Percentiles rank a stretch among this genome's conserved stretches.
Evolutionary conservation across 1,139 yeast genomes (phyloP).

Genomic region (Sugiyamaella castrensis): DNA sequence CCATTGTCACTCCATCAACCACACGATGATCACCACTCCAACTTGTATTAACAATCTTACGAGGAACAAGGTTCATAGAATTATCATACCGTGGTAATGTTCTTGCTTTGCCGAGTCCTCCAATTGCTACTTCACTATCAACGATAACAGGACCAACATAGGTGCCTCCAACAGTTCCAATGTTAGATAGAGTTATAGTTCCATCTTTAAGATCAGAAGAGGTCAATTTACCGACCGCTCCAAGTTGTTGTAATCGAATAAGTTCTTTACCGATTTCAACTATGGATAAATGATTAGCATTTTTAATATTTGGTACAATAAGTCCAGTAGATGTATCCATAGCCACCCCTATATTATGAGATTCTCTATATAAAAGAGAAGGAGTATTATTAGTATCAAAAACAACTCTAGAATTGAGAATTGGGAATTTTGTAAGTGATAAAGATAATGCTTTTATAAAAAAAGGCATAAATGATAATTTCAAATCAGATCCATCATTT

Average conservation of each 20-base stretch:
- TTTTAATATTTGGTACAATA: slow-evolving; percentile 70
- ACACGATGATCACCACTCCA: slow-evolving; percentile 41
- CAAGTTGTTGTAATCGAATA: slow-evolving; percentile 52
- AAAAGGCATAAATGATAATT: slow-evolving; percentile 39
- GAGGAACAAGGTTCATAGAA: slow-evolving; percentile 30
- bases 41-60: slow-evolving; percentile 33
- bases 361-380: slow-evolving; percentile 27
- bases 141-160: slow-evolving; percentile 70
- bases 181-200: slow-evolving; percentile 71
- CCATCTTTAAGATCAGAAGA: slow-evolving; percentile 73
- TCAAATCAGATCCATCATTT: slow-evolving; percentile 18
- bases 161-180: slow-evolving; percentile 76
- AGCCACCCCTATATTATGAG: slow-evolving; percentile 55
- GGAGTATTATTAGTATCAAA: slow-evolving; percentile 27
- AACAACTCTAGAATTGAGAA: slow-evolving; percentile 32
- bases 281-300: slow-evolving; percentile 60
- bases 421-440: slow-evolving; percentile 32
- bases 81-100: slow-evolving; percentile 33
- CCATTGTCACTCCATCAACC: slow-evolving; percentile 39
- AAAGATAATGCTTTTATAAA: slow-evolving; percentile 39
- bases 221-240: slow-evolving; percentile 63
- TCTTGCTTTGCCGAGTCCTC: slow-evolving; percentile 35
- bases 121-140: slow-evolving; percentile 36
- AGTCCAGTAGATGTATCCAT: slow-evolving; percentile 76
- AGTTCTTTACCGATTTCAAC: slow-evolving; percentile 64